These are phyloP conservation scores for Neurospora sp. DNA, from an alignment of 495 filamentous ascomycete genomes.

Conservation along the genomic window DNA sequence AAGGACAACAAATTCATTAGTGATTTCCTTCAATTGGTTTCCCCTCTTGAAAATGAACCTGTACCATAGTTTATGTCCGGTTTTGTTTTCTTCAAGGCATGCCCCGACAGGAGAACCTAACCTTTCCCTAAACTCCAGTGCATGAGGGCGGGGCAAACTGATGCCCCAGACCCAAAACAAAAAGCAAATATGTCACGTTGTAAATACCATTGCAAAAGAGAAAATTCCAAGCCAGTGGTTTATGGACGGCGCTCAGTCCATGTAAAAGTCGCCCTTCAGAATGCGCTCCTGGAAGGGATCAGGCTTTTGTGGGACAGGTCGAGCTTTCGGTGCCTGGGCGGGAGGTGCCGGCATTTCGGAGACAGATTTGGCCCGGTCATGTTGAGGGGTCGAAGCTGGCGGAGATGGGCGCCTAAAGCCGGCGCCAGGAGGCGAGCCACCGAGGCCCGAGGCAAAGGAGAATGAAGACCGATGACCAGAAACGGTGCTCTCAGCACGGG, in stretches of 20 bases:
- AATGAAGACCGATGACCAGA: conserved; percentile 38
- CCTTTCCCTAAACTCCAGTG: background rate
- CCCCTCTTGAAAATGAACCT: background rate
- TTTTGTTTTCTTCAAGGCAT: background rate
- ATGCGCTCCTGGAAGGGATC: conserved; percentile 95
- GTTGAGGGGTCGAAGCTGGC: conserved; percentile 29
- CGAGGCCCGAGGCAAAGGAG: conserved; percentile 25
- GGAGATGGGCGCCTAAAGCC: conserved; percentile 24
- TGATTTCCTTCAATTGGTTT: background rate
- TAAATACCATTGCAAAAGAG: background rate
- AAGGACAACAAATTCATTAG: background rate
- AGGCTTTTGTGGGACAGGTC: conserved; percentile 45
- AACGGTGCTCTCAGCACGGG: conserved; percentile 74
- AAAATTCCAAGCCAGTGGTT: background rate
- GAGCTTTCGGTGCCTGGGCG: conserved; percentile 33
- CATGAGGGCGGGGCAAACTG: background rate
- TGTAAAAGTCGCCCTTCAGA: conserved; percentile 92
- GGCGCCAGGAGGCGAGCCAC: conserved; percentile 26
- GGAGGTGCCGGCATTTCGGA: conserved; percentile 60
- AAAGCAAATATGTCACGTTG: background rate
- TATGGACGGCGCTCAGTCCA: conserved; percentile 56
- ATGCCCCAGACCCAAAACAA: background rate
- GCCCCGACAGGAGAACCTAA: background rate
- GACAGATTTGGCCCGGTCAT: conserved; percentile 60
- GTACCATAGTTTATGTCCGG: background rate